Conservation (phyloP, 768 basidiomycete species). For the Lepiota brunneoincarnata region DNA sequence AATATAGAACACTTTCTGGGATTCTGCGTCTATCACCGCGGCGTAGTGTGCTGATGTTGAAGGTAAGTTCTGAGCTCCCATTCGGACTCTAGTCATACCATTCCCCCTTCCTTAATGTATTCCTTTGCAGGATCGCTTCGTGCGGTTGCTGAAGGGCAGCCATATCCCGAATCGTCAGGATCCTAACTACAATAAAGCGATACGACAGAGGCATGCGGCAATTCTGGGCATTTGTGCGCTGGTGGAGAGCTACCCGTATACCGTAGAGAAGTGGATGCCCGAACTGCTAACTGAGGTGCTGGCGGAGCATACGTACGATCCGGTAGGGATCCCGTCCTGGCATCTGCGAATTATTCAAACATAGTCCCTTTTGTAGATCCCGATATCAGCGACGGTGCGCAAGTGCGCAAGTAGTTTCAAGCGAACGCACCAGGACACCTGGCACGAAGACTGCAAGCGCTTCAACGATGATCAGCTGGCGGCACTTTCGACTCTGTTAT, state of each 20-base stretch:
- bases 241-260: constrained; percentile 93
- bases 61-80: constrained; percentile 35
- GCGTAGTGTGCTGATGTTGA: constrained; percentile 70
- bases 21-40: constrained; percentile 81
- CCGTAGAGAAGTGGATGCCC: constrained; percentile 93
- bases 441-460: constrained; percentile 84
- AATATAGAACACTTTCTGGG: constrained; percentile 68
- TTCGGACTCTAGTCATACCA: background rate
- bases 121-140: constrained; percentile 64
- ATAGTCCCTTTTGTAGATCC: constrained; percentile 44
- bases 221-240: constrained; percentile 93
- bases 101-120: background rate
- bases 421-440: constrained; percentile 83
- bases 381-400: constrained; percentile 81
- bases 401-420: constrained; percentile 80
- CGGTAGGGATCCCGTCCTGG: constrained; percentile 39
- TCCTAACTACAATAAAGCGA: constrained; percentile 61
- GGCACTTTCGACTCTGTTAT: constrained; percentile 78
- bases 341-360: constrained; percentile 13
- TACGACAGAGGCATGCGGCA: constrained; percentile 84
- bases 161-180: constrained; percentile 64
- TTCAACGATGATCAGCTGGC: constrained; percentile 85
- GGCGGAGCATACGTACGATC: constrained; percentile 84
- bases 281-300: constrained; percentile 75
- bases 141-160: constrained; percentile 66